Evolutionary conservation across 108 stramenopile species (phyloP).

Genomic region (Cyclotella choctawhatcheeana): DNA sequence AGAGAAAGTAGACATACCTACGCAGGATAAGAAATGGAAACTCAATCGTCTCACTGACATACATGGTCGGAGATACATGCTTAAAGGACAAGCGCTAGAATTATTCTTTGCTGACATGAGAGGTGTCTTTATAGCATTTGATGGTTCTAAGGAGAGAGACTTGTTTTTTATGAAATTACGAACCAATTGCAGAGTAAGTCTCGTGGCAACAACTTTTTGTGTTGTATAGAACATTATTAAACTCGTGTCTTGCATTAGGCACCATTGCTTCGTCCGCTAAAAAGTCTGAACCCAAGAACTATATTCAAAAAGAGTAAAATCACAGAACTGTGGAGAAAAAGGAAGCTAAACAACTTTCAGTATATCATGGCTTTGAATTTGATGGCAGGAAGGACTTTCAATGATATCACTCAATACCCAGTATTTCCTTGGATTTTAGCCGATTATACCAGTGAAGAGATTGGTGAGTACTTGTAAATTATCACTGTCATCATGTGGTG

Average conservation of each 20-base stretch:
- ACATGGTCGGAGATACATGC: conserved; percentile 92
- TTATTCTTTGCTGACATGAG: conserved; percentile 88
- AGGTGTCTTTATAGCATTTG: conserved; percentile 90
- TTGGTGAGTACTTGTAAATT: conserved; percentile 32
- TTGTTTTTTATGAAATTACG: conserved; percentile 80
- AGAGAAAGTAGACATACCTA: conserved; percentile 40
- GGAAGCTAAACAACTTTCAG: conserved; percentile 79
- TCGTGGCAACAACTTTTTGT: background rate
- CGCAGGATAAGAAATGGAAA: conserved; percentile 67
- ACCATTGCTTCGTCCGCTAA: conserved; percentile 77
- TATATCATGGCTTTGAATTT: conserved; percentile 92
- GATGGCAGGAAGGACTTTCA: conserved; percentile 94
- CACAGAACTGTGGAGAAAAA: conserved; percentile 76
- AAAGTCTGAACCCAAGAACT: conserved; percentile 75
- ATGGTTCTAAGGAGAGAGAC: conserved; percentile 76
- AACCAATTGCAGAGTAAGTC: conserved; percentile 74
- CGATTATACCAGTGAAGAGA: conserved; percentile 79
- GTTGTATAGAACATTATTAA: background rate
- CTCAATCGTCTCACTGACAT: conserved; percentile 75
- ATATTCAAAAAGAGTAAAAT: conserved; percentile 76
- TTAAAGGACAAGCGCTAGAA: conserved; percentile 90
- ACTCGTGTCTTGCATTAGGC: conserved; percentile 41
- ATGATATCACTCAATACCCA: conserved; percentile 95
- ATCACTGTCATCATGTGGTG: no score
- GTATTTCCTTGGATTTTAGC: conserved; percentile 97